Evolutionary conservation across 2,329 filamentous ascomycete species (phyloP), one percentile per base, ranked within the genome.

Genomic region (Botrytis byssoidea): DNA sequence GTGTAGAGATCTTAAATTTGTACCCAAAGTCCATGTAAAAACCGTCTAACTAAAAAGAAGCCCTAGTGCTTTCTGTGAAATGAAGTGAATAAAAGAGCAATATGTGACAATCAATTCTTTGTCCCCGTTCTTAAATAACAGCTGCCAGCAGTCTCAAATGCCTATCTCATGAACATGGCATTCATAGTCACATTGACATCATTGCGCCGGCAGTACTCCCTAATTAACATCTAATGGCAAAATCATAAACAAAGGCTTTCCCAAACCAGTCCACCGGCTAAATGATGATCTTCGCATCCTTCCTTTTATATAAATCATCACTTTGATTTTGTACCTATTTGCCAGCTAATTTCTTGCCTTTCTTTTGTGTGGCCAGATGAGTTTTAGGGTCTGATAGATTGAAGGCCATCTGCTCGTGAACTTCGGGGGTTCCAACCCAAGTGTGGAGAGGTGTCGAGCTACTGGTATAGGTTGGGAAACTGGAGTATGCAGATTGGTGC

Each of bases 341-440:
- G 22, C 29, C 67, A 16, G 29, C 40, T 22, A 18, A 7, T 46
- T 61, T 46, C n/a, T 70, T 46, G 8, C 18, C 25, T 20, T 25
- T 20, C 25, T n/a, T 25, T 25, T 46, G 25, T 57, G 10, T 55
- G 5, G 32, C 42, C 18, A 55, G 40, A 44, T 70, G 51, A 8
- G 14, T 42, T 57, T 2, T 2, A 6, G 40, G 20, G 16, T 70
- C 29, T 6, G 40, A 70, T 12, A 70, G 20, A 4, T 7, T 42
- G 22, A 35, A 55, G 5, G 60, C 70, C 32, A 65, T 66, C 37
- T 51, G 25, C 59, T 71, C 70, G 18, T 71, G 60, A n/a, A 60
- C 35, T 40, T 71, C 60, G 55, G 22, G 59, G 18, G 29, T 55
- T 25, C 57, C 6, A 20, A 55, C 40, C 70, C 70, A 71, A 35